phyloP scores from a whole-genome alignment of 1,284 basidiomycete species.

The Uromyces viciae-fabae region DNA sequence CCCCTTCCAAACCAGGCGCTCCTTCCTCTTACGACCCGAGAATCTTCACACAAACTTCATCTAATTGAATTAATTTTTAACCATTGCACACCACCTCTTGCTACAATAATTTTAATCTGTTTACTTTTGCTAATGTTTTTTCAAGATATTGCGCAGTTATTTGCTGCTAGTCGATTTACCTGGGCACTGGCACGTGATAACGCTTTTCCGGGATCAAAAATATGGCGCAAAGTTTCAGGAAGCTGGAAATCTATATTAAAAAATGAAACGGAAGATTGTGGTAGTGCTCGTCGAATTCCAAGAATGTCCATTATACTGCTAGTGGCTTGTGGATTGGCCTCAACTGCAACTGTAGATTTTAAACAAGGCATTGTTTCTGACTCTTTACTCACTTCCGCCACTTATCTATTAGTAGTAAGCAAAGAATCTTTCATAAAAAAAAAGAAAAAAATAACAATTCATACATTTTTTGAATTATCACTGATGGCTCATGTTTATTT shows the following conservation, averaged over 20 bases:
- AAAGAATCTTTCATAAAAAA: neutral
- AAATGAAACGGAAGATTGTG: neutral
- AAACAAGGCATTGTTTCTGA: conserved; percentile 33
- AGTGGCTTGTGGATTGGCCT: conserved; percentile 26
- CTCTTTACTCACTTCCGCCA: conserved; percentile 37
- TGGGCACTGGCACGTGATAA: conserved; percentile 42
- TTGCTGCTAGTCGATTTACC: conserved; percentile 39
- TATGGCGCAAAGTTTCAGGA: conserved; percentile 35
- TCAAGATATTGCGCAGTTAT: conserved; percentile 37
- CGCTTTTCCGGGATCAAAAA: conserved; percentile 31
- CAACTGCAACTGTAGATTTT: conserved; percentile 15
- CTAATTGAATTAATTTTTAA: conserved; percentile 31
- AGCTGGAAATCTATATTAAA: neutral
- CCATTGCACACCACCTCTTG: conserved; percentile 20
- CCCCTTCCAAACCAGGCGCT: conserved; percentile 11
- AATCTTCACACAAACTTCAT: conserved; percentile 14
- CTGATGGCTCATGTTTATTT: neutral
- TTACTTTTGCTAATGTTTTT: conserved; percentile 35
- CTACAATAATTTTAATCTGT: conserved; percentile 24
- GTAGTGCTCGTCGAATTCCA: conserved; percentile 25
- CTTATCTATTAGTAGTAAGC: conserved; percentile 35
- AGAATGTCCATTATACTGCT: conserved; percentile 25
- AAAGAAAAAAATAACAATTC: too few species aligned
- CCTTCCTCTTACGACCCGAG: conserved; percentile 1
- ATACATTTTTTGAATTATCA: neutral